phyloP scores from a whole-genome alignment of 164 flowering plant species.

The Vitis rotundifolia region DNA sequence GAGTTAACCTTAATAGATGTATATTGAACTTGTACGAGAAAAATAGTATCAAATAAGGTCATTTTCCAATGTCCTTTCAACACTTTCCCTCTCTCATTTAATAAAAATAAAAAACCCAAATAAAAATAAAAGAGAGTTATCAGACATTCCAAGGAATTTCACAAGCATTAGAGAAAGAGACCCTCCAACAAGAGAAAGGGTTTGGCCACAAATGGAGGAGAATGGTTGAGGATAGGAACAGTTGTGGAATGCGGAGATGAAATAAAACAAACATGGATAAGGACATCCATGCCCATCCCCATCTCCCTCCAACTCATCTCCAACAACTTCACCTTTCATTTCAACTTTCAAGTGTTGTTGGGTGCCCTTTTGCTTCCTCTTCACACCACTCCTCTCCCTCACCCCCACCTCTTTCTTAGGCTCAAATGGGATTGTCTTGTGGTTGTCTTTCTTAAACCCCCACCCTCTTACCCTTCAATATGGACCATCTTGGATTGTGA shows the following conservation, averaged over 20 bases:
- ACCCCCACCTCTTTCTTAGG: not conserved
- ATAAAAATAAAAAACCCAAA: not conserved
- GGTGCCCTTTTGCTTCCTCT: constrained; percentile 1
- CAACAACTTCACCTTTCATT: constrained; percentile 6
- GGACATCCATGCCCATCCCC: constrained; percentile 1
- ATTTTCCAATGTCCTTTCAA: not conserved
- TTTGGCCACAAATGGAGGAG: constrained; percentile 11
- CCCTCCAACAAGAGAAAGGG: constrained; percentile 9
- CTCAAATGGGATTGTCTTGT: constrained; percentile 4
- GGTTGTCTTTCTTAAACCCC: constrained; percentile 9
- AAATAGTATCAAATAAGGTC: not conserved
- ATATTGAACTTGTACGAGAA: too few species aligned
- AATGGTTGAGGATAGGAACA: constrained; percentile 3
- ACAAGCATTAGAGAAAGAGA: constrained; percentile 5
- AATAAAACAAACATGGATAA: constrained; percentile 9
- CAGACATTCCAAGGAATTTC: constrained; percentile 8
- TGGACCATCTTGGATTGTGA: not conserved
- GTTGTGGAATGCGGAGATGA: not conserved
- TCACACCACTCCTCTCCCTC: not conserved
- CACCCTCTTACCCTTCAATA: not conserved
- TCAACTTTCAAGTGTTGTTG: not conserved
- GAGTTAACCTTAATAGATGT: too few species aligned
- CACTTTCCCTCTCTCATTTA: not conserved
- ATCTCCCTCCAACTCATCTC: not conserved
- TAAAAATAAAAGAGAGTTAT: not conserved